Base-by-base conservation (phyloP, 768 basidiomycete genomes). In the Calocybe cyanea region DNA sequence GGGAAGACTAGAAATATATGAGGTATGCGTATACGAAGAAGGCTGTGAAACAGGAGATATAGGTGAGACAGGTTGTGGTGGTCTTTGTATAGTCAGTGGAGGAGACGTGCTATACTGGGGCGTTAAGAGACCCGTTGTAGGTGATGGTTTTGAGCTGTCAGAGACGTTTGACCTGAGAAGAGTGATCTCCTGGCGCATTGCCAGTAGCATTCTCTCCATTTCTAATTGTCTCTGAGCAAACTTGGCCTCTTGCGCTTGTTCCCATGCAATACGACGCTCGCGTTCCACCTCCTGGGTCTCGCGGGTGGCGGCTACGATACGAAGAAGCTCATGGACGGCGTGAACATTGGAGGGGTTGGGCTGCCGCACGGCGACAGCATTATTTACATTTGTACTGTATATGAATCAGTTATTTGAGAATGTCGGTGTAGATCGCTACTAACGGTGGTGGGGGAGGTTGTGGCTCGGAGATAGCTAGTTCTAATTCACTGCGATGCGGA, bases 181-280 rank as follows among this genome's bases (percentile, higher is more conserved):
- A 21, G 67, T 55, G 45, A 83, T 66, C 56, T 83, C 77, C 51
- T 73, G 70, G 19, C 71, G 76, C 71, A 83, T 71, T 48, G 74
- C 75, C 2, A 68, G 51, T 51, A 87, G 68, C 38, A 72, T 72
- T 17, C 70, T 65, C 55, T 85, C 80, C 68, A 78, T 75, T 56
- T 83, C 79, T 20, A 73, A 76, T 48, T 84, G 77, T 37, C 70
- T 63, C 51, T 79, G 75, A 11, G 63, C 53, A 41, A 70, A 72
- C 54, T 73, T 83, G 8, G 73, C 73, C 64, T 87, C 87, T 50
- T 85, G 81, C 46, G 83, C 80, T 52, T 75, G 69, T 55, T 89
- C 87, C 85, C 87, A 88, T 30, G 68, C 75, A 7, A 73, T 44
- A 38, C 85, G 69, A 15, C 87, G 72, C 51, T 68, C 76, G 31